Evolutionary conservation across 257 asterid genomes (phyloP).

Genomic region (Forsythia viridissima): DNA sequence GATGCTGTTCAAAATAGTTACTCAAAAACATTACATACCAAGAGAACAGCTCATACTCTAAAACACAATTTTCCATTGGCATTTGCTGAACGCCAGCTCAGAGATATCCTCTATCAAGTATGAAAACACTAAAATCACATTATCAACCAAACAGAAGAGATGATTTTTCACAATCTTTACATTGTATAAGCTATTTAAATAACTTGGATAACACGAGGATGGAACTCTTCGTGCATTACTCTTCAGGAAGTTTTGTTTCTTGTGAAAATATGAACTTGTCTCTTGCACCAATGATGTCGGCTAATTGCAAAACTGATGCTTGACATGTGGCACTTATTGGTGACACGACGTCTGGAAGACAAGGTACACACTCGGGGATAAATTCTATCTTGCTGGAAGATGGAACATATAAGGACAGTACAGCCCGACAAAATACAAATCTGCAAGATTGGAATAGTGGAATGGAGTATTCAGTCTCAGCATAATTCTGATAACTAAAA

Average conservation of each 20-base stretch:
- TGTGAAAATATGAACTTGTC: constrained; percentile 54
- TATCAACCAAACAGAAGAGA: constrained; percentile 1
- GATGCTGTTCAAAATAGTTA: not conserved
- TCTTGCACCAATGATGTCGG: constrained; percentile 63
- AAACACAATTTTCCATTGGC: not conserved
- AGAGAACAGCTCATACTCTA: not conserved
- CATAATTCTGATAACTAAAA: not conserved
- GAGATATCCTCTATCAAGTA: not conserved
- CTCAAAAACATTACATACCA: not conserved
- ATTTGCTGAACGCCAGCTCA: not conserved
- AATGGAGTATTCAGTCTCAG: not conserved
- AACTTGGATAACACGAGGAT: not conserved
- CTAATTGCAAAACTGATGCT: constrained; percentile 48
- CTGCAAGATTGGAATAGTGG: constrained; percentile 43
- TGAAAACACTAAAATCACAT: not conserved
- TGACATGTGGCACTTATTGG: constrained; percentile 65
- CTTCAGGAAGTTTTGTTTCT: constrained; percentile 28
- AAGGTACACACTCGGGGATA: constrained; percentile 76
- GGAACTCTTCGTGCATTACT: constrained; percentile 24
- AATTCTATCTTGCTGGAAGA: constrained; percentile 60
- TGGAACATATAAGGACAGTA: constrained; percentile 48
- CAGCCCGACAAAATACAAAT: constrained; percentile 82
- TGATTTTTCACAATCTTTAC: constrained; percentile 10
- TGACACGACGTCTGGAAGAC: constrained; percentile 64
- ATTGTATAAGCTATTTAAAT: constrained; percentile 11